Evolutionary conservation across 192 early-diverging fungal genomes (phyloP).

Genomic region (Entophlyctis helioformis): DNA sequence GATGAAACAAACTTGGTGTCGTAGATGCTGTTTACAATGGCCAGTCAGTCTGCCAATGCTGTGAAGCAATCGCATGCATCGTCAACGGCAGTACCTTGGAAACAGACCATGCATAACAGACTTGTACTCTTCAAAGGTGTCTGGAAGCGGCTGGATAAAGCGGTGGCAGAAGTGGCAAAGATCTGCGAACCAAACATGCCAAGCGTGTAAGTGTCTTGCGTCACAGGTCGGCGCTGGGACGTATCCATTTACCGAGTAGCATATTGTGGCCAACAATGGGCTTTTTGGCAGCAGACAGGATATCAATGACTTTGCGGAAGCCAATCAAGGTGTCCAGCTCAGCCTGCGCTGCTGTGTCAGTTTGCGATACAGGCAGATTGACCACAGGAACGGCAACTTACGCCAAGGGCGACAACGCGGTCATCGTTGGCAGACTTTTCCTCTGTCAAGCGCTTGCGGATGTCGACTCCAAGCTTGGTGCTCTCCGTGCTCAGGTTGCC

Average conservation of each 20-base stretch:
- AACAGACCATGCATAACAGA: slow-evolving; percentile 37
- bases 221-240: not conserved
- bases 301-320: slow-evolving; percentile 71
- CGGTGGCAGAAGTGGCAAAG: slow-evolving; percentile 67
- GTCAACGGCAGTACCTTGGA: slow-evolving; percentile 24
- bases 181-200: slow-evolving; percentile 26
- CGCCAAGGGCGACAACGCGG: too few relatives aligned
- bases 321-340: slow-evolving; percentile 42
- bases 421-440: too few relatives aligned
- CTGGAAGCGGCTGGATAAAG: slow-evolving; percentile 61
- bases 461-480: slow-evolving; percentile 22
- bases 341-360: too few relatives aligned
- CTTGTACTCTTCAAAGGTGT: slow-evolving; percentile 60
- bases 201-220: not conserved
- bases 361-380: too few relatives aligned
- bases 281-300: slow-evolving; percentile 51
- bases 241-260: slow-evolving; percentile 30
- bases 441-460: slow-evolving; percentile 35
- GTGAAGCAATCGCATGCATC: too few relatives aligned
- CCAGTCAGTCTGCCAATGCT: not conserved
- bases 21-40: slow-evolving; percentile 37
- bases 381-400: too few relatives aligned
- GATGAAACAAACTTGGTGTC: slow-evolving; percentile 70
- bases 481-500: slow-evolving; percentile 26
- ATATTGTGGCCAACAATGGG: slow-evolving; percentile 87